A percentile compares a stretch with the other conserved stretches of the same genome.
Evolutionary conservation across 2,329 filamentous ascomycete genomes (phyloP).

Genomic region (Penicillium digitatum): DNA sequence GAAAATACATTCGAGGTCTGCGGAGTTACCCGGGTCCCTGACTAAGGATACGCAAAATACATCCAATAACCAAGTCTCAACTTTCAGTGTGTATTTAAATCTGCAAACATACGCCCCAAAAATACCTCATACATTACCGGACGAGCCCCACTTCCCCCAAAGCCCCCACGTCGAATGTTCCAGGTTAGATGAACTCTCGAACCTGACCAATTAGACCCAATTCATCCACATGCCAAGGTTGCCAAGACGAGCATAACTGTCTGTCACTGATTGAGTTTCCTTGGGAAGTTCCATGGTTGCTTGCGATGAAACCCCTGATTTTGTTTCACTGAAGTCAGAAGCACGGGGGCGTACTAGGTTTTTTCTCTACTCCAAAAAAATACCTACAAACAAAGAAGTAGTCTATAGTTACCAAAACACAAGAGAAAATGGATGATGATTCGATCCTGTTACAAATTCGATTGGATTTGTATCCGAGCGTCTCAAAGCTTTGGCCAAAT

Average conservation of each 20-base stretch:
- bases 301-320: not conserved
- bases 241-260: constrained; percentile 2
- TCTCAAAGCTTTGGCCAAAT: not conserved
- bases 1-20: not conserved
- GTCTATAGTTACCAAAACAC: not conserved
- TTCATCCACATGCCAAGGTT: constrained; percentile 5
- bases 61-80: not conserved
- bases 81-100: not conserved
- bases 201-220: constrained; percentile 14
- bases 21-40: not conserved
- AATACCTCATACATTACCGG: not conserved
- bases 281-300: not conserved
- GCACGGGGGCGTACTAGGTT: not conserved
- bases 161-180: too few relatives aligned
- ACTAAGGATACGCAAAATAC: not conserved
- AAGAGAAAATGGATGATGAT: not conserved
- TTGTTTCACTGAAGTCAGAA: not conserved
- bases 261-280: not conserved
- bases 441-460: not conserved
- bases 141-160: not conserved
- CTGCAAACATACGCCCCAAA: not conserved
- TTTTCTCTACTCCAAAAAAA: not conserved
- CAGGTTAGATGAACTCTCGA: not conserved
- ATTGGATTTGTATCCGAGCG: not conserved
- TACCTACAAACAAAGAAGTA: not conserved